A percentile compares a stretch with the other conserved stretches of the same genome.
Evolutionary conservation across 1,139 yeast species (phyloP).

Genomic region (Saccharomyces pastorianus): DNA sequence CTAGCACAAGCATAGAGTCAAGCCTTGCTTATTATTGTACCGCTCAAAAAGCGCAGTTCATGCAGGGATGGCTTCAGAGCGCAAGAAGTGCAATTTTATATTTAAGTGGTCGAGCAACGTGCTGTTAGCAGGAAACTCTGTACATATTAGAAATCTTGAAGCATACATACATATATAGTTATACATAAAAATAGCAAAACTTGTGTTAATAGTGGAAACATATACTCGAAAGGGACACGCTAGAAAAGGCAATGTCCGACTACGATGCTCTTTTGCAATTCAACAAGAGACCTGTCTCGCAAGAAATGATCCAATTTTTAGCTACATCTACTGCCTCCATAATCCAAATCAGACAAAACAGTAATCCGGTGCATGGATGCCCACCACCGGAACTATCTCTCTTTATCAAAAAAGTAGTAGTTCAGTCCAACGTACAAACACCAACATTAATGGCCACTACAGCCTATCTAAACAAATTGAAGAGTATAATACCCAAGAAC

Average conservation of each 20-base stretch:
- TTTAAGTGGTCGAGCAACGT: background rate
- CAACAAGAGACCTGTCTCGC: constrained; percentile 65
- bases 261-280: constrained; percentile 64
- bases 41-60: background rate
- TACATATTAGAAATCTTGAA: background rate
- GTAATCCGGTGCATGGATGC: constrained; percentile 5
- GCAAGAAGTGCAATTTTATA: background rate
- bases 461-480: constrained; percentile 74
- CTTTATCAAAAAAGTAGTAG: constrained; percentile 68
- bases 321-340: constrained; percentile 78
- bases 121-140: background rate
- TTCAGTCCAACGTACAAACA: constrained; percentile 87
- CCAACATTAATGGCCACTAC: constrained; percentile 91
- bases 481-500: constrained; percentile 73
- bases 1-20: background rate
- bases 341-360: constrained; percentile 45
- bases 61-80: too few species aligned
- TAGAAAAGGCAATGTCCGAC: constrained; percentile 38
- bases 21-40: background rate
- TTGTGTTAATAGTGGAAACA: too few species aligned
- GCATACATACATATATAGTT: background rate
- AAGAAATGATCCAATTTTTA: constrained; percentile 73
- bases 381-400: constrained; percentile 38
- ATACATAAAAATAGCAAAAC: too few species aligned
- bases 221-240: background rate